Evolutionary conservation across 768 basidiomycete species (phyloP).

Genomic region (Erythrobasidium yunnanense): DNA sequence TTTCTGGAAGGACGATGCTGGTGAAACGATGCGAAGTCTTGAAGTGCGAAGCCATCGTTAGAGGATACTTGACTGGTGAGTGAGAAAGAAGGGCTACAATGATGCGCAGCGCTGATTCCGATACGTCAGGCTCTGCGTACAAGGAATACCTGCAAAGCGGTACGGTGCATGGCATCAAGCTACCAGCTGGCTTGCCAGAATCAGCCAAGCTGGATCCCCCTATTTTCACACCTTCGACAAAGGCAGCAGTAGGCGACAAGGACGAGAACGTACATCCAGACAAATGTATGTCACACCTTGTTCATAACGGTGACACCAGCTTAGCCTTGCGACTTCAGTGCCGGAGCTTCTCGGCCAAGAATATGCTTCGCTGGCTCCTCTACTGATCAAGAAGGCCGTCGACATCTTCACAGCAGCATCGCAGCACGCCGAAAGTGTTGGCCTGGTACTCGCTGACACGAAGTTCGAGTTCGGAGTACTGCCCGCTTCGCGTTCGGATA

Average conservation of each 20-base stretch:
- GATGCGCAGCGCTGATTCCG: background rate
- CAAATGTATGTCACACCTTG: conserved; percentile 47
- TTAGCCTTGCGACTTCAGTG: conserved; percentile 44
- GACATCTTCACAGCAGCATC: conserved; percentile 53
- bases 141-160: conserved; percentile 75
- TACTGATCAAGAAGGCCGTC: conserved; percentile 34
- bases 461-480: conserved; percentile 96
- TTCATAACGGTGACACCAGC: background rate
- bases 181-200: conserved; percentile 70
- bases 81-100: background rate
- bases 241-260: conserved; percentile 83
- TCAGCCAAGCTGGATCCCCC: conserved; percentile 69
- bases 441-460: conserved; percentile 90
- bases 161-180: conserved; percentile 73
- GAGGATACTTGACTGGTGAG: conserved; percentile 91
- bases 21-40: conserved; percentile 79
- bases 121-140: conserved; percentile 76
- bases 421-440: conserved; percentile 53
- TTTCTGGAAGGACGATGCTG: conserved; percentile 79
- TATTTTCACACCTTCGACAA: conserved; percentile 91
- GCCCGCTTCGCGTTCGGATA: conserved; percentile 38
- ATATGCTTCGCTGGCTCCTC: conserved; percentile 31
- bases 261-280: conserved; percentile 92
- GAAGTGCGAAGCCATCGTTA: conserved; percentile 86
- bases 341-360: conserved; percentile 56